A percentile compares a stretch with the other conserved stretches of the same genome.
These are phyloP conservation scores for Annona squamosa DNA, from an alignment of 164 flowering plant genomes.

Conservation along the genomic window DNA sequence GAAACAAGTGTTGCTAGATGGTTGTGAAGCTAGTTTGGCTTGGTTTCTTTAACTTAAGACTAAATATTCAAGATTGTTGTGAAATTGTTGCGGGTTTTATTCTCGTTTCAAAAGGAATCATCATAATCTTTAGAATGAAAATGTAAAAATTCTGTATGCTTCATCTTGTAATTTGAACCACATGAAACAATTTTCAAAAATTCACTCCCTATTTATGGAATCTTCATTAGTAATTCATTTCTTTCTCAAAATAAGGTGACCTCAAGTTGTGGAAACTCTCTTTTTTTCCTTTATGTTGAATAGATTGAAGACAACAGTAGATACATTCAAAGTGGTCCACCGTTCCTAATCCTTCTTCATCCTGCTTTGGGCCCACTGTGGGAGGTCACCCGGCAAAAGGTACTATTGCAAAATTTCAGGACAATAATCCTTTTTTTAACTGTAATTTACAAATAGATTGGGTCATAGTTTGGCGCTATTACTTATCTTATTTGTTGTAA, in stretches of 20 bases:
- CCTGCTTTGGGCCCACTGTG: constrained; percentile 97
- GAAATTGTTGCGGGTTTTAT: too few species aligned
- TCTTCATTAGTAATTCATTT: neutral
- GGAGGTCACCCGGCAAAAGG: constrained; percentile 93
- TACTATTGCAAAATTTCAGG: constrained; percentile 10
- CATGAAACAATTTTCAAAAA: neutral
- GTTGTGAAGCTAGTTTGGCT: too few species aligned
- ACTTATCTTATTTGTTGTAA: too few species aligned
- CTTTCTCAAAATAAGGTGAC: neutral
- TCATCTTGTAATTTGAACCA: neutral
- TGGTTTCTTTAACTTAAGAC: neutral
- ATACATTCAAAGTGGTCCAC: constrained; percentile 71
- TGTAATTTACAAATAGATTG: too few species aligned
- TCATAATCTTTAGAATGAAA: too few species aligned
- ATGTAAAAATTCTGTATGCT: neutral
- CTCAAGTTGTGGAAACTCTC: too few species aligned
- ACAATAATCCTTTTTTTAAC: neutral
- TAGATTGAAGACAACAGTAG: constrained; percentile 66
- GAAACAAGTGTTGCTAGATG: too few species aligned
- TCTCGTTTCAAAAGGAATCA: neutral
- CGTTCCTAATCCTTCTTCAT: constrained; percentile 78
- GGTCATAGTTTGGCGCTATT: too few species aligned
- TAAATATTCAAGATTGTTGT: neutral
- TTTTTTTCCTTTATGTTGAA: constrained; percentile 1
- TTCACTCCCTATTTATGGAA: neutral